Percentiles rank a stretch among this genome's conserved stretches.
phyloP scores from a whole-genome alignment of 768 basidiomycete species.

The Kwoniella sp. region DNA sequence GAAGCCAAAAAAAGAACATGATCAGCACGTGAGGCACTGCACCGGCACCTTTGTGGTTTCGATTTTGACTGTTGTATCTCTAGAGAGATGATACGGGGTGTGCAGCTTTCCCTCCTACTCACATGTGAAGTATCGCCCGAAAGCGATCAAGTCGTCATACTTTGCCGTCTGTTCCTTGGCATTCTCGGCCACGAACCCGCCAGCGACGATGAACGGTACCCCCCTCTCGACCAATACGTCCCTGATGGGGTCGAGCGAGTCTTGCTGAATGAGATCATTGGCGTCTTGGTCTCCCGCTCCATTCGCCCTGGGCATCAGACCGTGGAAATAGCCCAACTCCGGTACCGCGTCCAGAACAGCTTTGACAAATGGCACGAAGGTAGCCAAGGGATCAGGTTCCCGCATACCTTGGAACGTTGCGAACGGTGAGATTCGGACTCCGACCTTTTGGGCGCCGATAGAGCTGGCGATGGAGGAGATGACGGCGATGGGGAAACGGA shows the following conservation, averaged over 20 bases:
- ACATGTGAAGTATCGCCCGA: slow-evolving; percentile 20
- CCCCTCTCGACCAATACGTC: not conserved
- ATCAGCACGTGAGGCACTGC: not conserved
- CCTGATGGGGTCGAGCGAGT: slow-evolving; percentile 7
- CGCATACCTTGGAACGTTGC: slow-evolving; percentile 60
- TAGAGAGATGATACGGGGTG: not conserved
- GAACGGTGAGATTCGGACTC: slow-evolving; percentile 66
- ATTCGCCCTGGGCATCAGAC: not conserved
- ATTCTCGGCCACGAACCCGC: slow-evolving; percentile 10
- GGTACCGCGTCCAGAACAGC: slow-evolving; percentile 5
- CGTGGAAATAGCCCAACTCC: slow-evolving; percentile 18
- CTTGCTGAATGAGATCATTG: slow-evolving; percentile 5
- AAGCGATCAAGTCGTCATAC: slow-evolving; percentile 18
- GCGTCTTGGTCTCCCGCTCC: slow-evolving; percentile 1
- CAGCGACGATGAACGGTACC: slow-evolving; percentile 4
- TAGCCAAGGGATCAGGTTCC: slow-evolving; percentile 31
- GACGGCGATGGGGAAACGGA: slow-evolving; percentile 64
- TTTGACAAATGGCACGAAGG: slow-evolving; percentile 9
- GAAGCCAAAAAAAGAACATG: slow-evolving; percentile 4
- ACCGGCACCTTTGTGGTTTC: too few relatives aligned
- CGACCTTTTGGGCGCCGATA: slow-evolving; percentile 63
- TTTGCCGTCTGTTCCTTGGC: slow-evolving; percentile 9
- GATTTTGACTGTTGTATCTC: not conserved
- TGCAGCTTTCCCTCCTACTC: not conserved
- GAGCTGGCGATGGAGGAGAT: slow-evolving; percentile 61